Evolutionary conservation across 352 stramenopile genomes (phyloP).

Genomic region (Pythium sp.): DNA sequence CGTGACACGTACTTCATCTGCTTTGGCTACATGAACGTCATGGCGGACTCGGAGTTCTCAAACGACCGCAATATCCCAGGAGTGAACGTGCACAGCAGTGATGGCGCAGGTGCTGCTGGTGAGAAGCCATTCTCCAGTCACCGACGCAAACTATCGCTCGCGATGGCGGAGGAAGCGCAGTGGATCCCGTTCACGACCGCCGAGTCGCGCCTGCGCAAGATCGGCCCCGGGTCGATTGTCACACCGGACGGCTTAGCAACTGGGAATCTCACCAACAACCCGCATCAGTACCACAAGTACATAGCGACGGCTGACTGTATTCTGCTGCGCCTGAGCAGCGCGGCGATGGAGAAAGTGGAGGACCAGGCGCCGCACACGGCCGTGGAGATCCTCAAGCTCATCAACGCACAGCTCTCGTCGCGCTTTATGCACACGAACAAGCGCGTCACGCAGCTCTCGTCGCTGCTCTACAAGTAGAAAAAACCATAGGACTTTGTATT

Average conservation of each 20-base stretch:
- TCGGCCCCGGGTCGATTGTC: conserved; percentile 69
- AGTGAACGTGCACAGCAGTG: conserved; percentile 22
- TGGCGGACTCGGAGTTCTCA: conserved; percentile 66
- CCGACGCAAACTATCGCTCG: conserved; percentile 38
- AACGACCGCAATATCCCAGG: conserved; percentile 57
- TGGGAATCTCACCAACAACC: neutral
- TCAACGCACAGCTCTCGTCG: conserved; percentile 55
- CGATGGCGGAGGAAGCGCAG: conserved; percentile 41
- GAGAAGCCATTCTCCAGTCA: neutral
- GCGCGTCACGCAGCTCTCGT: conserved; percentile 73
- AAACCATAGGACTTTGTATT: neutral
- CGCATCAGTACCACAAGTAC: conserved; percentile 52
- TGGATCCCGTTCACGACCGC: conserved; percentile 69
- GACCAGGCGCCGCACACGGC: conserved; percentile 56
- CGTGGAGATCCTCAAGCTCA: conserved; percentile 70
- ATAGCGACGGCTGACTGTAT: conserved; percentile 65
- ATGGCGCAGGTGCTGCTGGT: neutral
- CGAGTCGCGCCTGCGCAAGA: conserved; percentile 66
- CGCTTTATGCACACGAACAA: conserved; percentile 75
- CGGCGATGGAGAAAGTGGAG: conserved; percentile 59
- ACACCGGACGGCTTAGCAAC: conserved; percentile 40
- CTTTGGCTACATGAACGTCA: conserved; percentile 70
- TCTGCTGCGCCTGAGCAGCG: conserved; percentile 52
- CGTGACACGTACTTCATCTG: conserved; percentile 78
- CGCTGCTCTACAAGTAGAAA: conserved; percentile 66